Evolutionary conservation across 176 grass and related monocot species (phyloP).

Genomic region (Oropetium thomaeum): DNA sequence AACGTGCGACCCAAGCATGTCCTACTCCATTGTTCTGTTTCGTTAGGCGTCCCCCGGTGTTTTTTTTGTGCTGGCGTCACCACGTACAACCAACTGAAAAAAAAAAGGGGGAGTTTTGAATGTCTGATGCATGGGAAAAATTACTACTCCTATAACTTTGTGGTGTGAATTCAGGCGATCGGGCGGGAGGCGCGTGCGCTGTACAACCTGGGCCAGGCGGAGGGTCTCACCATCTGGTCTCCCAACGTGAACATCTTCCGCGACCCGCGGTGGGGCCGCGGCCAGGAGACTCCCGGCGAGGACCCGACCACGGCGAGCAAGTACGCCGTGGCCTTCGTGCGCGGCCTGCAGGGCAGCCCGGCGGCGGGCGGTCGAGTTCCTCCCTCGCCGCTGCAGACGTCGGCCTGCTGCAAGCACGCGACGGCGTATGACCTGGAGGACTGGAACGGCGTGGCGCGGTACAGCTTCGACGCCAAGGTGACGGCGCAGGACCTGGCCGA

Average conservation of each 20-base stretch:
- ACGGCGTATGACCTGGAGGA: conserved; percentile 76
- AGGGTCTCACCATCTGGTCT: conserved; percentile 70
- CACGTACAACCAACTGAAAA: too few relatives aligned
- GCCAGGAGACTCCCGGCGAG: conserved; percentile 84
- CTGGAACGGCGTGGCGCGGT: conserved; percentile 52
- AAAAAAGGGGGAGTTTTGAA: too few relatives aligned
- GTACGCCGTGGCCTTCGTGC: conserved; percentile 61
- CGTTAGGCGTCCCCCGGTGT: too few relatives aligned
- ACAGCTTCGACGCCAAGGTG: conserved; percentile 50
- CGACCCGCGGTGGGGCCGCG: conserved; percentile 74
- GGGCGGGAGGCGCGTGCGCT: conserved; percentile 34
- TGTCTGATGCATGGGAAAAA: too few relatives aligned
- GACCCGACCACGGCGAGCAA: conserved; percentile 45
- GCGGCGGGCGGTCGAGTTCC: not conserved
- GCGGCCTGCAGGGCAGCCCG: conserved; percentile 53
- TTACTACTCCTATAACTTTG: too few relatives aligned
- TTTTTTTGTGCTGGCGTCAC: too few relatives aligned
- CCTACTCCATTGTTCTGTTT: not conserved
- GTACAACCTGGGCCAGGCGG: conserved; percentile 55
- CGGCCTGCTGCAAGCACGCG: conserved; percentile 90
- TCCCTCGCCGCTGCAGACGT: conserved; percentile 38
- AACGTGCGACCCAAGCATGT: conserved; percentile 19
- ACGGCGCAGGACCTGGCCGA: conserved; percentile 66
- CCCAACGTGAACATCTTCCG: conserved; percentile 83
- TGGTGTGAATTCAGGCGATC: conserved; percentile 27